Evolutionary conservation across 306 rosid genomes (phyloP).

Genomic region (Medicago truncatula): DNA sequence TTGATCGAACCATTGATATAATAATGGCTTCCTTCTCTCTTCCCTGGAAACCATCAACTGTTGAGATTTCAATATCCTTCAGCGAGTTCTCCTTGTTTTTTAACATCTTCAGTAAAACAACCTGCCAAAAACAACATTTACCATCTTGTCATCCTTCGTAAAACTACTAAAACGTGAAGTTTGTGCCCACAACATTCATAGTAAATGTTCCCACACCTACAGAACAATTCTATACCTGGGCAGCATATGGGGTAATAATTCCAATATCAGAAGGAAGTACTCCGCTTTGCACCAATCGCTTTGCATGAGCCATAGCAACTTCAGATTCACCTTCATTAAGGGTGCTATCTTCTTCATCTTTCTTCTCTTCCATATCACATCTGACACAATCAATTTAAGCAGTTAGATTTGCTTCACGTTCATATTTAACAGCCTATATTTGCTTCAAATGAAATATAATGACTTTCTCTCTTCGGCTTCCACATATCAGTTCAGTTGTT

Average conservation of each 20-base stretch:
- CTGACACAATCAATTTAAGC: slow-evolving; percentile 57
- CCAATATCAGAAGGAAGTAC: slow-evolving; percentile 94
- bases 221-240: slow-evolving; percentile 67
- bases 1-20: slow-evolving; percentile 97
- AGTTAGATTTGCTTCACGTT: neutral
- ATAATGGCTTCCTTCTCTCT: slow-evolving; percentile 96
- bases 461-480: slow-evolving; percentile 22
- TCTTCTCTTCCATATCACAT: slow-evolving; percentile 97
- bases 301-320: slow-evolving; percentile 87
- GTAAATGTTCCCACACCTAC: slow-evolving; percentile 32
- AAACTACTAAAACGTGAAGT: slow-evolving; percentile 32
- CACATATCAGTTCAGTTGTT: slow-evolving; percentile 8
- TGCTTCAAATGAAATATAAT: slow-evolving; percentile 27
- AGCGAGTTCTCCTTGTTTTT: slow-evolving; percentile 74
- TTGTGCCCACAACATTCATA: neutral
- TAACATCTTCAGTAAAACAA: slow-evolving; percentile 80
- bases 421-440: slow-evolving; percentile 3
- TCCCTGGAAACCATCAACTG: slow-evolving; percentile 99
- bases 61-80: slow-evolving; percentile 87
- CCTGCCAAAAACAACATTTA: slow-evolving; percentile 58
- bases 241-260: slow-evolving; percentile 94
- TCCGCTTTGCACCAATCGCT: slow-evolving; percentile 81
- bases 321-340: slow-evolving; percentile 96
- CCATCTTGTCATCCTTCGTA: slow-evolving; percentile 27
- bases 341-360: slow-evolving; percentile 99